phyloP scores from a whole-genome alignment of 176 grass and related monocot species.

The sorghum (Sorghum bicolor) region DNA sequence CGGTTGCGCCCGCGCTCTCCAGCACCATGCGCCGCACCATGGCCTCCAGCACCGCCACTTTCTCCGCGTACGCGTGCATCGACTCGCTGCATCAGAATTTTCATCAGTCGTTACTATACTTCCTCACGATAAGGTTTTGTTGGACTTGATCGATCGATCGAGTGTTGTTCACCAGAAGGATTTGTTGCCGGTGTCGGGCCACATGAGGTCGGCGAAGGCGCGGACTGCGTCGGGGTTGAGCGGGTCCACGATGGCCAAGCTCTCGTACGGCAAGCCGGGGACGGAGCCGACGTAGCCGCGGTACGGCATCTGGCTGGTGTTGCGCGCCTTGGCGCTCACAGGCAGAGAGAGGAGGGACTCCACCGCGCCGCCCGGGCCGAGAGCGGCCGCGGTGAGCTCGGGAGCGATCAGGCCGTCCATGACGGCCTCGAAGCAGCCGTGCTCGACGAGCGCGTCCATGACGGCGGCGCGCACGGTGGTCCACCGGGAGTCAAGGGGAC shows the following conservation, averaged over 20 bases:
- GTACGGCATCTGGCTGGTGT: not conserved
- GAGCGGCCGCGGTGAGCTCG: not conserved
- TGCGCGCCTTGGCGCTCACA: not conserved
- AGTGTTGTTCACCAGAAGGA: conserved; percentile 5
- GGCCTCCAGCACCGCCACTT: not conserved
- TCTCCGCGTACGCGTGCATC: not conserved
- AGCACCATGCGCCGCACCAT: conserved; percentile 1
- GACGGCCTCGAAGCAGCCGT: conserved; percentile 4
- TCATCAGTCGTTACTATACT: too few relatives aligned
- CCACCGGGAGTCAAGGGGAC: not conserved
- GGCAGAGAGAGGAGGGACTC: not conserved
- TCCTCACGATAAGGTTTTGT: not conserved
- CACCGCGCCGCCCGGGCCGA: not conserved
- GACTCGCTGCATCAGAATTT: not conserved
- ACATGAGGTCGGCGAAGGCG: conserved; percentile 4
- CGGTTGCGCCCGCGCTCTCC: not conserved
- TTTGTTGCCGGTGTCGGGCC: not conserved
- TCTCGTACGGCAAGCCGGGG: conserved; percentile 3
- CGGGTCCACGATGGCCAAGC: not conserved
- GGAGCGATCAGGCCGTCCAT: not conserved
- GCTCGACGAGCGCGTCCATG: not conserved
- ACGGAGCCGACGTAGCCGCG: not conserved
- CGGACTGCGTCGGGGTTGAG: not conserved
- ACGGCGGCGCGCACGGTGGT: not conserved
- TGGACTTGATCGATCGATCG: not conserved